phyloP scores from a whole-genome alignment of 768 basidiomycete species.

The Mycena rosella region DNA sequence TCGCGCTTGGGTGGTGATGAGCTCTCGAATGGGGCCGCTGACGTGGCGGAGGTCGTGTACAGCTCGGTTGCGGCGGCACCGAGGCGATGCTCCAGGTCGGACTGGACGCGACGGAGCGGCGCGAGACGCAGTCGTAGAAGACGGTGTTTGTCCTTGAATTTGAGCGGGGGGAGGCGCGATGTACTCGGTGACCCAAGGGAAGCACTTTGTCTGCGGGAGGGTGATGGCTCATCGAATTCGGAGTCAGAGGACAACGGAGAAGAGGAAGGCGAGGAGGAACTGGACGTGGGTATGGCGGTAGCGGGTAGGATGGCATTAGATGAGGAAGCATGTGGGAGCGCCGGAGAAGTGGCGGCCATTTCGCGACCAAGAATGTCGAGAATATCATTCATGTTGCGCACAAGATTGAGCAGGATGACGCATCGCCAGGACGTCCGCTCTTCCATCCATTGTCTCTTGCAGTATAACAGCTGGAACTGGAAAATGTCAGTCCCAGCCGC shows the following conservation, averaged over 20 bases:
- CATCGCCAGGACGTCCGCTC: constrained; percentile 79
- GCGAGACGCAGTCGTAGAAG: constrained; percentile 69
- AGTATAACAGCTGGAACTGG: constrained; percentile 85
- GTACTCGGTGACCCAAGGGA: constrained; percentile 1
- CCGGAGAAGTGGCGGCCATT: constrained; percentile 53
- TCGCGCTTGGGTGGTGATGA: constrained; percentile 41
- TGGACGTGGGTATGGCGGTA: constrained; percentile 38
- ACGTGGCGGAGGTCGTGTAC: constrained; percentile 52
- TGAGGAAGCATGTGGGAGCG: constrained; percentile 32
- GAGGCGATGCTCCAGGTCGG: constrained; percentile 69
- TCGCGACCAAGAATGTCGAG: constrained; percentile 70
- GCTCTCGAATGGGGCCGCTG: constrained; percentile 57
- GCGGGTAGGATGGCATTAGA: constrained; percentile 7
- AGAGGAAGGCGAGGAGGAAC: constrained; percentile 33
- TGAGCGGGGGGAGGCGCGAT: constrained; percentile 42
- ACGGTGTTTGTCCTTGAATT: constrained; percentile 73
- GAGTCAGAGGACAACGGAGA: constrained; percentile 41
- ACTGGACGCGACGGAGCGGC: constrained; percentile 69
- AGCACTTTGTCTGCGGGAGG: constrained; percentile 41
- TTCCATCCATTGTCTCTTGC: constrained; percentile 75
- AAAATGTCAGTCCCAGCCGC: not conserved
- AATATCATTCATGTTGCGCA: constrained; percentile 77
- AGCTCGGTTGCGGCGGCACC: constrained; percentile 71
- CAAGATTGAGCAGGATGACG: constrained; percentile 84
- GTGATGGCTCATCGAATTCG: constrained; percentile 57